phyloP scores from a whole-genome alignment of 2,329 filamentous ascomycete genomes.

The Phyllosticta citribraziliensis region DNA sequence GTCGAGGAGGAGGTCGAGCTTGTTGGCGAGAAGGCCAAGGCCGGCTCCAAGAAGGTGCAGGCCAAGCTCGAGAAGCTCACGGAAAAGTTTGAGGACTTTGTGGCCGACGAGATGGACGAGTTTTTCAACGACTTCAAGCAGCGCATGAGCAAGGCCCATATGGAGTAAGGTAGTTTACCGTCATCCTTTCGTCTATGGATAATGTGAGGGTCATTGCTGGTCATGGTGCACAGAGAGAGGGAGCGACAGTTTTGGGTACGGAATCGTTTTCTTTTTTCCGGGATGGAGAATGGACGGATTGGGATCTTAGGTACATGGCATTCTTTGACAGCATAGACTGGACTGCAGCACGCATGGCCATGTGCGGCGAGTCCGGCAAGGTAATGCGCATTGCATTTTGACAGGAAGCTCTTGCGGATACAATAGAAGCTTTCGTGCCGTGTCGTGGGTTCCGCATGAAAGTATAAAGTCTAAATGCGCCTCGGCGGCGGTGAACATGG shows the following conservation, averaged over 20 bases:
- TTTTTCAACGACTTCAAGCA: constrained; percentile 46
- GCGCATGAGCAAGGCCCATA: background rate
- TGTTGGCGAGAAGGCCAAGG: constrained; percentile 25
- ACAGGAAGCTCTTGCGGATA: background rate
- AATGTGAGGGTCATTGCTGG: constrained; percentile 1
- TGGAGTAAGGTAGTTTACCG: background rate
- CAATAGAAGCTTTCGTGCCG: too few species aligned
- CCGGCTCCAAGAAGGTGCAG: constrained; percentile 32
- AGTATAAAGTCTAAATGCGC: too few species aligned
- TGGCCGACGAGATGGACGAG: constrained; percentile 39
- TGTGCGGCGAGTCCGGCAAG: background rate
- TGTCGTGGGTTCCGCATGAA: too few species aligned
- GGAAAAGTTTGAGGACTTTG: constrained; percentile 37
- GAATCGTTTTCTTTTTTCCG: background rate
- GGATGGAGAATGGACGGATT: background rate
- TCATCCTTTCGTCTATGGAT: constrained; percentile 2
- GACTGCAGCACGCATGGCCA: background rate
- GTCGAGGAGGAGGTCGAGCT: constrained; percentile 24
- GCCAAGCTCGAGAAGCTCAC: constrained; percentile 40
- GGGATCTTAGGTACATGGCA: constrained; percentile 7
- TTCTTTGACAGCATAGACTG: constrained; percentile 7
- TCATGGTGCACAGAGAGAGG: constrained; percentile 3
- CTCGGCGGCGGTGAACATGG: too few species aligned
- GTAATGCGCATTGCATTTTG: background rate
- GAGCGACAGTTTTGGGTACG: background rate